phyloP scores from a whole-genome alignment of 768 basidiomycete species.

The Termitomyces sp. region DNA sequence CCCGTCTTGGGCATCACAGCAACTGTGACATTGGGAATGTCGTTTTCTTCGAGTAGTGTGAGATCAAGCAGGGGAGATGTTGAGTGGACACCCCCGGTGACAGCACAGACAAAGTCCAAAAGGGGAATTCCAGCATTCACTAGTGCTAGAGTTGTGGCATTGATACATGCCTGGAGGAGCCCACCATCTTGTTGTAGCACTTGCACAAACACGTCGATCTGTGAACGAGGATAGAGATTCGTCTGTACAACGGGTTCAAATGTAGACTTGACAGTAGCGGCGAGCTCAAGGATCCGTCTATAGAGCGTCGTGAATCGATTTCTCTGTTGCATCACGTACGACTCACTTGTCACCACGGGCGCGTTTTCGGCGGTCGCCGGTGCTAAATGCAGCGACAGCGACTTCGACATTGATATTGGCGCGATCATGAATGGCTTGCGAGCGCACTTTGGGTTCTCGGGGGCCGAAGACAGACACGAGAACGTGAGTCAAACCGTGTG shows the following conservation, averaged over 20 bases:
- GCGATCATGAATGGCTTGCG: constrained; percentile 78
- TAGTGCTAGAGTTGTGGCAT: constrained; percentile 90
- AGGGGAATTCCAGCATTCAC: constrained; percentile 88
- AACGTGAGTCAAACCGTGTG: constrained; percentile 89
- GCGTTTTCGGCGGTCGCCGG: constrained; percentile 71
- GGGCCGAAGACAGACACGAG: constrained; percentile 89
- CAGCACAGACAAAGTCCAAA: constrained; percentile 85
- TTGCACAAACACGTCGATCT: constrained; percentile 92
- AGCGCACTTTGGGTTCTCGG: constrained; percentile 77
- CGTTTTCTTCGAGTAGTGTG: constrained; percentile 83
- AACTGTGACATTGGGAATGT: constrained; percentile 82
- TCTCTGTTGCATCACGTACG: neutral
- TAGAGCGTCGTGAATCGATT: constrained; percentile 1
- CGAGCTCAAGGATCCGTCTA: constrained; percentile 86
- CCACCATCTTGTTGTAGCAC: constrained; percentile 94
- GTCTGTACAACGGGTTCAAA: constrained; percentile 95
- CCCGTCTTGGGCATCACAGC: constrained; percentile 86
- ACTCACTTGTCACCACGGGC: constrained; percentile 84
- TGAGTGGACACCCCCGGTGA: constrained; percentile 83
- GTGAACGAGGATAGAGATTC: constrained; percentile 85
- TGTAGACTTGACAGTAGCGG: constrained; percentile 82
- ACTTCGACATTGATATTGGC: constrained; percentile 90
- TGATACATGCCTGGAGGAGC: constrained; percentile 85
- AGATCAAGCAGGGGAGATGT: constrained; percentile 82
- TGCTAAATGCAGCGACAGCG: constrained; percentile 80